Evolutionary conservation across 2,329 filamentous ascomycete species (phyloP).

Genomic region (Orbilia blumenaviensis): DNA sequence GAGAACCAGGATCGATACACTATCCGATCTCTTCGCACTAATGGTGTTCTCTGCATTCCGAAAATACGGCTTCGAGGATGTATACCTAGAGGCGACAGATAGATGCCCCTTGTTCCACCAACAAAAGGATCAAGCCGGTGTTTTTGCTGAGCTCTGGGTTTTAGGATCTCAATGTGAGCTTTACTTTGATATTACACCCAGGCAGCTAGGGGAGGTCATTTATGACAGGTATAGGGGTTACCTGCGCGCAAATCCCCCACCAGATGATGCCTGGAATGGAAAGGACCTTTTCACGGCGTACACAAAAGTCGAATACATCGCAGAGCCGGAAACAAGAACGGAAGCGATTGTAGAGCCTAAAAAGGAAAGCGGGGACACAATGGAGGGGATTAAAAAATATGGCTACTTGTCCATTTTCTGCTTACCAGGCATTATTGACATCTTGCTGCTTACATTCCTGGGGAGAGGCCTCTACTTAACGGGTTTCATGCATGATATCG

Average conservation of each 20-base stretch:
- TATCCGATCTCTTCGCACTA: slow-evolving; percentile 68
- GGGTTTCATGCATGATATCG: slow-evolving; percentile 65
- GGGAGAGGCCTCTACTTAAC: slow-evolving; percentile 71
- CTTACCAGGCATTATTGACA: slow-evolving; percentile 71
- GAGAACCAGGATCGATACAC: slow-evolving; percentile 61
- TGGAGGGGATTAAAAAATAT: slow-evolving; percentile 64
- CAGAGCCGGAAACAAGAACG: slow-evolving; percentile 36
- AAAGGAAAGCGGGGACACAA: slow-evolving; percentile 9
- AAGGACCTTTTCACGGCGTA: slow-evolving; percentile 61
- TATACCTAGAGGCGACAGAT: slow-evolving; percentile 71
- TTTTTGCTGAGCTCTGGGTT: slow-evolving; percentile 72
- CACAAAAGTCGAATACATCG: slow-evolving; percentile 57
- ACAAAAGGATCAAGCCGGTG: slow-evolving; percentile 71
- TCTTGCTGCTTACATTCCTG: slow-evolving; percentile 68
- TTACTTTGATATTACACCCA: slow-evolving; percentile 69
- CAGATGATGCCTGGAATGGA: slow-evolving; percentile 55
- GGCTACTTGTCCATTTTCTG: slow-evolving; percentile 71
- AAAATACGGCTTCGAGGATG: slow-evolving; percentile 69
- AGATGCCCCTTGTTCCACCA: slow-evolving; percentile 70
- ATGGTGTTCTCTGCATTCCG: slow-evolving; percentile 69
- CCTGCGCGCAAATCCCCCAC: slow-evolving; percentile 58
- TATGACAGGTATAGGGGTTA: slow-evolving; percentile 59
- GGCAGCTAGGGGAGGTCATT: slow-evolving; percentile 64
- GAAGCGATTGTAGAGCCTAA: slow-evolving; percentile 4
- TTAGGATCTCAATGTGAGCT: slow-evolving; percentile 71